These are phyloP conservation scores for Boletus barrowsii DNA, from an alignment of 768 basidiomycete genomes.

Conservation along the genomic window DNA sequence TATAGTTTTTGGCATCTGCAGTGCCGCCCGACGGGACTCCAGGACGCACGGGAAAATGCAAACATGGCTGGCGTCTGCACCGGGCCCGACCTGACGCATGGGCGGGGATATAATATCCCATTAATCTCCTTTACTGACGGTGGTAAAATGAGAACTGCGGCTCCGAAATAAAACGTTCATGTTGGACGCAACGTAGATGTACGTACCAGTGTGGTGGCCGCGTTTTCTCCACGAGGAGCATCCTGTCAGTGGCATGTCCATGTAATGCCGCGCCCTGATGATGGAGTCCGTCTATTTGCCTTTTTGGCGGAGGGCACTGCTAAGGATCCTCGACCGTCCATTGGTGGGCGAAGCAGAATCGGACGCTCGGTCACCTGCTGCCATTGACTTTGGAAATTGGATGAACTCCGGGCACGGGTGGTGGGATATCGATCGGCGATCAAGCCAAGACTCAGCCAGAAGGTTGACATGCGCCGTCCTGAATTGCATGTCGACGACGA, in stretches of 20 bases:
- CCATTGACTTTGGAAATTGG: not conserved
- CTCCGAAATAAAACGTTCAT: conserved; percentile 17
- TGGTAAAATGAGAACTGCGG: conserved; percentile 14
- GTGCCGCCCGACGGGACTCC: conserved; percentile 5
- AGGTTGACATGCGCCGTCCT: not conserved
- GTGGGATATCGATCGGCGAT: not conserved
- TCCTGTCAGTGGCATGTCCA: not conserved
- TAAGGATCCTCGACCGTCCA: no score
- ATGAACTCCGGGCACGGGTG: not conserved
- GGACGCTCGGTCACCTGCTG: not conserved
- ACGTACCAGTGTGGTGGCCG: conserved; percentile 3
- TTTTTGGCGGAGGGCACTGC: not conserved
- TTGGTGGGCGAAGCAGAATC: not conserved
- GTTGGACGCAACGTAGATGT: conserved; percentile 8
- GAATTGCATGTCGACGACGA: no score
- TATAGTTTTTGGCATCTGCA: conserved; percentile 2
- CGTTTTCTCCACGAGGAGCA: conserved; percentile 21
- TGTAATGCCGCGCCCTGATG: not conserved
- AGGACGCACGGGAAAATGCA: conserved; percentile 4
- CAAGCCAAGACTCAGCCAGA: not conserved
- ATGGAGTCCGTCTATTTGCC: not conserved
- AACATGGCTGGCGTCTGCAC: conserved; percentile 4
- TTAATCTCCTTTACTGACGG: conserved; percentile 1
- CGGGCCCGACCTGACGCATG: conserved; percentile 18
- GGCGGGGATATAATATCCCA: not conserved